A percentile compares a stretch with the other conserved stretches of the same genome.
Evolutionary conservation across 2,329 filamentous ascomycete genomes (phyloP).

Genomic region (Pseudomassariella vexata): DNA sequence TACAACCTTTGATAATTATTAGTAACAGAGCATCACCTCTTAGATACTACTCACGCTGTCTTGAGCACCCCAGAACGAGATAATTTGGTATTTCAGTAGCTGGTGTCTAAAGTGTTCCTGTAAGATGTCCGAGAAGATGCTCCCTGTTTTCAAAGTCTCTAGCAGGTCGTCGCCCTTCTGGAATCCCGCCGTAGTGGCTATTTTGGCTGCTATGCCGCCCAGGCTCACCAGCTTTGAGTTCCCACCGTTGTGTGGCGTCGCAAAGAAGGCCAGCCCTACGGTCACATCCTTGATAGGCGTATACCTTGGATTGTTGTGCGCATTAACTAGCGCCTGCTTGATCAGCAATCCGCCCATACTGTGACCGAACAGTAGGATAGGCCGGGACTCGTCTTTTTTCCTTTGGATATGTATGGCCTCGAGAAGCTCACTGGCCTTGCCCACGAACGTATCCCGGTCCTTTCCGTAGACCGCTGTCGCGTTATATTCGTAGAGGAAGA

Average conservation of each 20-base stretch:
- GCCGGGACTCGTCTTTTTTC: constrained; percentile 9
- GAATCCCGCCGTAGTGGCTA: constrained; percentile 12
- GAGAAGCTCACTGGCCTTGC: constrained; percentile 17
- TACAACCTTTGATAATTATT: constrained; percentile 8
- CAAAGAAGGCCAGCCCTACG: constrained; percentile 18
- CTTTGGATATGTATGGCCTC: constrained; percentile 13
- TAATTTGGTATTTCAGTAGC: constrained; percentile 8
- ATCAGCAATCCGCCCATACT: no score
- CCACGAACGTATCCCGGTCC: constrained; percentile 13
- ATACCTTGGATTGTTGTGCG: constrained; percentile 15
- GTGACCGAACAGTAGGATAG: constrained; percentile 14
- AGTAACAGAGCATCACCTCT: background rate
- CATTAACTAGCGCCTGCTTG: constrained; percentile 21
- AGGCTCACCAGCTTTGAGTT: constrained; percentile 11
- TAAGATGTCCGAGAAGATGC: constrained; percentile 15
- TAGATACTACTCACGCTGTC: constrained; percentile 11
- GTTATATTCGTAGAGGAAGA: constrained; percentile 20
- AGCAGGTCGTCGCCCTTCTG: constrained; percentile 12
- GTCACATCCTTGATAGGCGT: constrained; percentile 13
- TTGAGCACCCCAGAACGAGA: constrained; percentile 17
- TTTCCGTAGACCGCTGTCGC: constrained; percentile 13
- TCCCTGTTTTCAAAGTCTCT: constrained; percentile 9
- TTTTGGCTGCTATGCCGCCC: constrained; percentile 11
- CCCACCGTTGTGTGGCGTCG: constrained; percentile 18
- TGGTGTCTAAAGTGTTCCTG: no score